These are phyloP conservation scores for Aulographum hederae DNA, from an alignment of 2,329 filamentous ascomycete genomes.

Conservation along the genomic window DNA sequence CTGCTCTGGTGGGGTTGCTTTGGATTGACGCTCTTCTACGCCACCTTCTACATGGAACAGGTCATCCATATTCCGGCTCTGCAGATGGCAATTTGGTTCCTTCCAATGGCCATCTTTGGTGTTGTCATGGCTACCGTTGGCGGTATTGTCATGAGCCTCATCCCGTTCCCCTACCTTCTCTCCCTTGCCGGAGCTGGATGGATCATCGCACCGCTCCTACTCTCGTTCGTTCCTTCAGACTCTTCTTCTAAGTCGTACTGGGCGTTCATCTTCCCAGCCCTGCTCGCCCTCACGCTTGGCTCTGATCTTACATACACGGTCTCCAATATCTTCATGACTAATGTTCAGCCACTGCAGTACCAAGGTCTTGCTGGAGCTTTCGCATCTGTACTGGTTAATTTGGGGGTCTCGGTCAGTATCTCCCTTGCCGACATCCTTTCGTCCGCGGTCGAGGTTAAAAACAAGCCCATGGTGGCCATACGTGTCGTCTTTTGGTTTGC, in stretches of 20 bases:
- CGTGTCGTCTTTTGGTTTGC: slow-evolving; percentile 1
- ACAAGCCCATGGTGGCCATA: background rate
- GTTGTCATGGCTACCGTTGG: slow-evolving; percentile 13
- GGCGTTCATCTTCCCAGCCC: slow-evolving; percentile 16
- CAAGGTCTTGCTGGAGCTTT: slow-evolving; percentile 18
- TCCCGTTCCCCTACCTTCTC: slow-evolving; percentile 12
- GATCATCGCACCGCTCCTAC: slow-evolving; percentile 16
- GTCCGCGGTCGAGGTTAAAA: slow-evolving; percentile 7
- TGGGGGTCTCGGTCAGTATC: slow-evolving; percentile 17
- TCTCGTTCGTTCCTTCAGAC: slow-evolving; percentile 14
- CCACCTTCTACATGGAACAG: slow-evolving; percentile 1
- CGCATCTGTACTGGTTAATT: slow-evolving; percentile 16
- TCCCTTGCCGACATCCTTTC: slow-evolving; percentile 14
- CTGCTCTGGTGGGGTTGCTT: slow-evolving; percentile 19
- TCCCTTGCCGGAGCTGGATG: slow-evolving; percentile 14
- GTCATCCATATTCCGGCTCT: slow-evolving; percentile 8
- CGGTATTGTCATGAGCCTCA: slow-evolving; percentile 12
- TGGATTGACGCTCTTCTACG: slow-evolving; percentile 14
- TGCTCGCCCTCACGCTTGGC: slow-evolving; percentile 17
- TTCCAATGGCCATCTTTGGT: slow-evolving; percentile 15
- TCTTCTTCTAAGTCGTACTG: slow-evolving; percentile 15
- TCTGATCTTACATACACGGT: slow-evolving; percentile 19
- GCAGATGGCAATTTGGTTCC: slow-evolving; percentile 15
- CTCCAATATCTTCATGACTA: slow-evolving; percentile 13
- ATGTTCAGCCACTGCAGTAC: slow-evolving; percentile 12